phyloP scores from a whole-genome alignment of 768 basidiomycete genomes.

The Phlebiopsis flavidoalba region DNA sequence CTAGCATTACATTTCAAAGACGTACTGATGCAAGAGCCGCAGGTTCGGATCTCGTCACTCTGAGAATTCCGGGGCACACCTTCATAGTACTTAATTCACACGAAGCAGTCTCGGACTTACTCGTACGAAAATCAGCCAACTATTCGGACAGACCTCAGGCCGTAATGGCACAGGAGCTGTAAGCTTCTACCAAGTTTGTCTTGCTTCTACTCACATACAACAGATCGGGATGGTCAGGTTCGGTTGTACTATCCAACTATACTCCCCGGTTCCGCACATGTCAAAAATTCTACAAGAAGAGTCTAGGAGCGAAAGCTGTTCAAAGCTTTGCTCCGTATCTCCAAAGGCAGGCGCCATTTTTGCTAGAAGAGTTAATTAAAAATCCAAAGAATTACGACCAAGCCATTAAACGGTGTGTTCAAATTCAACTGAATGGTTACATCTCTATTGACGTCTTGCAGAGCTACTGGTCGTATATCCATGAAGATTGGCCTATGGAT shows the following conservation, averaged over 20 bases:
- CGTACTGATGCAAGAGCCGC: neutral
- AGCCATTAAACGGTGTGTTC: neutral
- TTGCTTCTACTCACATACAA: slow-evolving; percentile 10
- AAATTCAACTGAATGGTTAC: neutral
- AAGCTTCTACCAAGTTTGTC: neutral
- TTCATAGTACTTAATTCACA: slow-evolving; percentile 19
- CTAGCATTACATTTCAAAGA: neutral
- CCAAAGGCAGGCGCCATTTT: neutral
- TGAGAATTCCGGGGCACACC: slow-evolving; percentile 13
- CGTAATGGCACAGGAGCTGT: neutral
- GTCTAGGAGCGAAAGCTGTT: neutral
- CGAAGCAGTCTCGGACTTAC: slow-evolving; percentile 16
- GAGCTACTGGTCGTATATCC: neutral
- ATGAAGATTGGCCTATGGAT: slow-evolving; percentile 1
- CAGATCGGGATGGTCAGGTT: neutral
- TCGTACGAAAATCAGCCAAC: slow-evolving; percentile 18
- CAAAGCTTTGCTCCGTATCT: neutral
- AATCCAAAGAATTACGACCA: neutral
- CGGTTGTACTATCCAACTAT: neutral
- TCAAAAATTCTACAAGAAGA: neutral
- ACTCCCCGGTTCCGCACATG: neutral
- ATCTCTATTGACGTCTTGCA: neutral
- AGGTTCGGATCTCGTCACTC: neutral
- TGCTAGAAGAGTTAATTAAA: neutral
- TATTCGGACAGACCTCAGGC: slow-evolving; percentile 2